Base-by-base conservation (phyloP, 2,329 filamentous ascomycete species). In the Trichoderma pleuroti region DNA sequence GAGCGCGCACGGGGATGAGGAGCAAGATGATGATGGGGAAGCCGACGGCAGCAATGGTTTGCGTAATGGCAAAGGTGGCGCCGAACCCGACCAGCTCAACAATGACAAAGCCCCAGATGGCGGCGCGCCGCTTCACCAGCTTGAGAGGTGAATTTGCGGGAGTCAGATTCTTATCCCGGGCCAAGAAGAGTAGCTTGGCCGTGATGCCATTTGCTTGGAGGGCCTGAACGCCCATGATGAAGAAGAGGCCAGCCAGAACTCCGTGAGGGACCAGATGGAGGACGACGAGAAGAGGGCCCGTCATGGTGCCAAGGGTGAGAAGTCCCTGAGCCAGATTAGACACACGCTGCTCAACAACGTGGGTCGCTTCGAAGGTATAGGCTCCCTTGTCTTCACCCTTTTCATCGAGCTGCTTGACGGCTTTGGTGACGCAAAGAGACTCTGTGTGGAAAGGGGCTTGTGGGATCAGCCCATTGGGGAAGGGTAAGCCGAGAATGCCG, bases 381-480 rank as follows among this genome's bases (percentile, higher is more conserved):
- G 88, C 86, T 69, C 88, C 88, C 75, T 90, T 90, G 73, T 84
- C 83, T 59, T 83, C 80, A 72, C 82, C 82, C 36, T 82, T 84
- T 72, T 89, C 87, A 67, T 90, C 86, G 11, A 80, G 77, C 30
- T 87, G 83, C 68, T 86, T 84, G 28, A 83, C 78, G 14, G 85
- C 78, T 59, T 85, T 82, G 6, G 90, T 93, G 59, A 94, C 91
- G 78, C 92, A 94, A 49, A 95, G 88, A 0, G 92, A 90, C 54
- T 90, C 86, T 11, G 92, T 95, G 79, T 95, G 92, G 79, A 94
- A 94, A 1, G 92, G 92, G 0, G 92, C 92, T 81, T 95, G 92
- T 0, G 92, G 92, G 74, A 95, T 94, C 32, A 95, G 87, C 36
- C 92, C 92, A 78, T 95, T 95, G 65, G 93, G 93, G 74, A 93